Base-by-base conservation (phyloP, 192 early-diverging fungal genomes). In the Coemansia brasiliensis region DNA sequence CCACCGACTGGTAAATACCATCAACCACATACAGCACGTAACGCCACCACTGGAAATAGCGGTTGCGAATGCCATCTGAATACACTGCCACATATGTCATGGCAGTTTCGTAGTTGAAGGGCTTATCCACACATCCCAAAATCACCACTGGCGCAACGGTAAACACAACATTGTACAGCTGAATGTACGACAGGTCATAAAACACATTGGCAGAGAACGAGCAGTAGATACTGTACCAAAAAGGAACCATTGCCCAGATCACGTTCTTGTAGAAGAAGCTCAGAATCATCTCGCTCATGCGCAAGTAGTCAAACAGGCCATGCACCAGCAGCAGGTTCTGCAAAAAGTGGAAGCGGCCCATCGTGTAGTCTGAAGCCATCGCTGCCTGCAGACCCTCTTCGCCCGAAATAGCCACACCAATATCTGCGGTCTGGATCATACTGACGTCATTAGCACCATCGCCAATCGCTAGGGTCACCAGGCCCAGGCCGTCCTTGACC, bases 191-290 rank as follows among this genome's bases (percentile, higher is more conserved):
- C 41, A 95, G 94, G 39, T 94, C 89, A 69, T 94, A 98, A 61
- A 95, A 95, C 67, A 97, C 84, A 54, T 90, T 88, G 51, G 91
- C 95, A 8, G 90, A 92, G 63, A 92, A 93, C 85, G 87, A 88
- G 77, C 87, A 90, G 71, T 89, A 91, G 65, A 97, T 93, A 67
- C 95, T 93, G 83, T 84, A 94, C 94, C 94, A 97, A 53, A 98
- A 90, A 1, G 91, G 85, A 13, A 92, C 86, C 69, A 93, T 92
- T 2, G 94, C 85, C 92, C 91, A 95, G 20, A 95, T 83, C 0
- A 95, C 85, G 70, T 97, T 96, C 68, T 98, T 98, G 85, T 94
- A 96, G 71, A 96, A 98, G 67, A 92, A 96, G 59, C 86, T 92
- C 56, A 96, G 82, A 13, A 94, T 90, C 83, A 96, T 86, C 64